phyloP scores from a whole-genome alignment of 2,329 filamentous ascomycete genomes.

The Aspergillus tamarii region DNA sequence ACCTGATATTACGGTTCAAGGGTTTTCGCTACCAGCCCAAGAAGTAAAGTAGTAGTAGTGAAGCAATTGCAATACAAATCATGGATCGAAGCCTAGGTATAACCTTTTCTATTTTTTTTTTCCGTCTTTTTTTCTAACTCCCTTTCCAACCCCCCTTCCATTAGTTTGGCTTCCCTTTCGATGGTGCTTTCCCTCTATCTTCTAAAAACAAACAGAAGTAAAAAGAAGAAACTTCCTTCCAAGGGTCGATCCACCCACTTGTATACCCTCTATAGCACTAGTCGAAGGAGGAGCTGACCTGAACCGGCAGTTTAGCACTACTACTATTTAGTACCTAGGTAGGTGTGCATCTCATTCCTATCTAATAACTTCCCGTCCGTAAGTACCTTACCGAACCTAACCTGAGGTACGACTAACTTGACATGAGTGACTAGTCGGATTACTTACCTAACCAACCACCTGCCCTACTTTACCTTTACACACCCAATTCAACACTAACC shows the following conservation, averaged over 20 bases:
- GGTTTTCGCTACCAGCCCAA: slow-evolving; percentile 18
- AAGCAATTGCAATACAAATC: slow-evolving; percentile 11
- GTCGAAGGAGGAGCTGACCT: neutral
- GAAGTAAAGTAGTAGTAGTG: slow-evolving; percentile 4
- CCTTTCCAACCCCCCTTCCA: neutral
- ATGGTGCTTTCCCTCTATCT: neutral
- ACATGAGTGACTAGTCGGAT: neutral
- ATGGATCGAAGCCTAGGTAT: slow-evolving; percentile 16
- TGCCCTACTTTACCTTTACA: slow-evolving; percentile 8
- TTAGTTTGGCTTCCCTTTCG: neutral
- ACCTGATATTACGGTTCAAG: slow-evolving; percentile 11
- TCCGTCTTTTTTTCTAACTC: neutral
- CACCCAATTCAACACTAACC: slow-evolving; percentile 15
- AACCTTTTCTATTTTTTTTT: slow-evolving; percentile 1
- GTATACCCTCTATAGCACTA: neutral
- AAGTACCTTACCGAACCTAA: slow-evolving; percentile 4
- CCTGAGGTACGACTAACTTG: neutral
- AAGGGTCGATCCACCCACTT: neutral
- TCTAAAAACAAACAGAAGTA: neutral
- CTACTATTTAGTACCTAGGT: neutral
- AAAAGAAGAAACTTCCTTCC: neutral
- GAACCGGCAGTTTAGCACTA: neutral
- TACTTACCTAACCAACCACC: slow-evolving; percentile 15
- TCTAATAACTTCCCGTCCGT: neutral
- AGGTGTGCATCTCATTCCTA: neutral